These are phyloP conservation scores for Cryptococcus sp. DNA, from an alignment of 1,284 basidiomycete species.

Conservation along the genomic window DNA sequence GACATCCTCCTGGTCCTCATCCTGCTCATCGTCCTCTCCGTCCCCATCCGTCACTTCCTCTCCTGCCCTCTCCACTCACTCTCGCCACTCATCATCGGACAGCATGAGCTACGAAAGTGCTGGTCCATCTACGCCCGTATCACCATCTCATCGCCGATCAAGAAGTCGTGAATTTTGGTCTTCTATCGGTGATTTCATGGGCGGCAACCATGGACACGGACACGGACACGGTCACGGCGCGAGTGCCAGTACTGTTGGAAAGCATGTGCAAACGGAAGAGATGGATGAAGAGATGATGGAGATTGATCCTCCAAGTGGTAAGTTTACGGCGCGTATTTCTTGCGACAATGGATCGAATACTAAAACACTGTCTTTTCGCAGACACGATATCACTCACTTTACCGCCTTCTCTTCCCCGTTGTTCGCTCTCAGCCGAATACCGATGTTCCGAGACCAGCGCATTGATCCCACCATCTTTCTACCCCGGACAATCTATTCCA, in stretches of 20 bases:
- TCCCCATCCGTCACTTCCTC: background rate
- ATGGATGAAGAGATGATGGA: conserved; percentile 19
- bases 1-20: background rate
- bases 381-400: conserved; percentile 25
- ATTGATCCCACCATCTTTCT: conserved; percentile 37
- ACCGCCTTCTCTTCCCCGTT: conserved; percentile 31
- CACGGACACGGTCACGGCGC: no score
- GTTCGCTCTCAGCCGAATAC: conserved; percentile 27
- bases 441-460: conserved; percentile 24
- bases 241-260: conserved; percentile 3
- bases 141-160: background rate
- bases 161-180: conserved; percentile 1
- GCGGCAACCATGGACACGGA: background rate
- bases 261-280: conserved; percentile 6
- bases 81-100: background rate
- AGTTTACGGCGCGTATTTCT: no score
- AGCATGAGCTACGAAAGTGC: conserved; percentile 1
- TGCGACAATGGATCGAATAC: no score
- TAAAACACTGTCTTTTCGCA: background rate
- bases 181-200: background rate
- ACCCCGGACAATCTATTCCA: conserved; percentile 46
- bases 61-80: background rate
- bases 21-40: background rate
- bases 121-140: background rate
- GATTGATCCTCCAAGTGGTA: conserved; percentile 14